Percentiles rank a stretch among this genome's conserved stretches.
Conservation (phyloP, 768 basidiomycete genomes). For the Boletus tomentosulus region DNA sequence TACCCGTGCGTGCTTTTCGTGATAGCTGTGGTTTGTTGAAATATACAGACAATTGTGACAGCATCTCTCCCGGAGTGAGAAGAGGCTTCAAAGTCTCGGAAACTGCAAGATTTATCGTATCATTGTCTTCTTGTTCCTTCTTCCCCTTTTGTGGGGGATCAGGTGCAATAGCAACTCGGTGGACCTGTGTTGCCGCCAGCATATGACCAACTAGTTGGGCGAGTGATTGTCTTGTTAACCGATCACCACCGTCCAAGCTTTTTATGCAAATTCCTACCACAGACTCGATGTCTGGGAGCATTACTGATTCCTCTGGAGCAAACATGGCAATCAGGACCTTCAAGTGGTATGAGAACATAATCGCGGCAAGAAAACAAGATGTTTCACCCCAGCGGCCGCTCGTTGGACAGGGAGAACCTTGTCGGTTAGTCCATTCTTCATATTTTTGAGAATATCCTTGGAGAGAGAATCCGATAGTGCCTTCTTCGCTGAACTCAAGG, state of each 20-base stretch:
- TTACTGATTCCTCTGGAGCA: conserved; percentile 49
- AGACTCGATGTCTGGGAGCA: conserved; percentile 71
- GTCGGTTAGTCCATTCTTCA: conserved; percentile 70
- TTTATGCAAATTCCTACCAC: conserved; percentile 65
- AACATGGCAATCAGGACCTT: conserved; percentile 58
- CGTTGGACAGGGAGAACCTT: conserved; percentile 84
- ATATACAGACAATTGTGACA: conserved; percentile 69
- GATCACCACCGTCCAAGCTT: conserved; percentile 78
- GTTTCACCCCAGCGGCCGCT: conserved; percentile 67
- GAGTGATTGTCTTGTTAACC: conserved; percentile 74
- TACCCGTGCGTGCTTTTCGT: conserved; percentile 73
- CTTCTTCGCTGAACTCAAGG: conserved; percentile 74
- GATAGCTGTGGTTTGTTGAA: conserved; percentile 73
- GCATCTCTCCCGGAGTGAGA: conserved; percentile 74
- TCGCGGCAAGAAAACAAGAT: neutral
- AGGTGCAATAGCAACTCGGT: conserved; percentile 43
- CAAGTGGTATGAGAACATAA: conserved; percentile 13
- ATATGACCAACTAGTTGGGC: conserved; percentile 80
- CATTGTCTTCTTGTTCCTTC: conserved; percentile 61
- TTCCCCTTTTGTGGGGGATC: conserved; percentile 56
- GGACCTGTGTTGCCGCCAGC: conserved; percentile 77
- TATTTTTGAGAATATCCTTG: conserved; percentile 84
- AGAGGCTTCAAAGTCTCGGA: conserved; percentile 64
- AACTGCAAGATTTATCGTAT: conserved; percentile 43
- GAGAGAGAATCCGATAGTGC: conserved; percentile 74